Conservation (phyloP, 257 asterid species). For the Echium plantagineum region DNA sequence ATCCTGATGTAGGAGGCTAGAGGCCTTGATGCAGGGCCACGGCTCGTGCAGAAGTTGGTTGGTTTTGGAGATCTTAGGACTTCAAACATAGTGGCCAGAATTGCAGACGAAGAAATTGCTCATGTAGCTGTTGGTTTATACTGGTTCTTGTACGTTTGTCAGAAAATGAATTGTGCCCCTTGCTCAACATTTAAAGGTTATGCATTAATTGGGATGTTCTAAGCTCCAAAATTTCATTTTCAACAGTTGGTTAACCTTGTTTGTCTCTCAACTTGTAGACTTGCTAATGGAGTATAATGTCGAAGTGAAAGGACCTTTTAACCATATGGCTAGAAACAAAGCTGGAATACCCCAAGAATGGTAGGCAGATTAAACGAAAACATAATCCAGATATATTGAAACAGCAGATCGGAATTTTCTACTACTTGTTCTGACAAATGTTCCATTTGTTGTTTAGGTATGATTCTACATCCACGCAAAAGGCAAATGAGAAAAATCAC, state of each 20-base stretch:
- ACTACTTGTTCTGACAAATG: neutral
- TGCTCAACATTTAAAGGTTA: constrained; percentile 65
- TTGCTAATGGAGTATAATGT: constrained; percentile 67
- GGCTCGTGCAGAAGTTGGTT: constrained; percentile 63
- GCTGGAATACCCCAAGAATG: constrained; percentile 89
- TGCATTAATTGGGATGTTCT: constrained; percentile 1
- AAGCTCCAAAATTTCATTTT: neutral
- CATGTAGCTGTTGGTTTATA: constrained; percentile 89
- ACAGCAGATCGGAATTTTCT: neutral
- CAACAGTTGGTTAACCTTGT: neutral
- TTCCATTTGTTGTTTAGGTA: constrained; percentile 43
- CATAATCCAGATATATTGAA: neutral
- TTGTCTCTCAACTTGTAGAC: constrained; percentile 21
- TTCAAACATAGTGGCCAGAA: constrained; percentile 67
- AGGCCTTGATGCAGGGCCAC: constrained; percentile 97
- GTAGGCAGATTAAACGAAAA: constrained; percentile 21
- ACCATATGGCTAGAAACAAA: constrained; percentile 61
- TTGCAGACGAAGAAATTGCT: constrained; percentile 93
- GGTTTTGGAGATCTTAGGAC: constrained; percentile 86
- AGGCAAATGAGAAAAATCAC: constrained; percentile 22
- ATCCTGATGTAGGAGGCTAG: constrained; percentile 62
- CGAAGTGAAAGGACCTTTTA: constrained; percentile 87
- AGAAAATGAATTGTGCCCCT: constrained; percentile 53
- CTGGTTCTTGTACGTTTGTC: constrained; percentile 82
- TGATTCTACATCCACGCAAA: constrained; percentile 34